Conservation (phyloP, 73 alveolate genomes). For the Symbiodinium natans region DNA sequence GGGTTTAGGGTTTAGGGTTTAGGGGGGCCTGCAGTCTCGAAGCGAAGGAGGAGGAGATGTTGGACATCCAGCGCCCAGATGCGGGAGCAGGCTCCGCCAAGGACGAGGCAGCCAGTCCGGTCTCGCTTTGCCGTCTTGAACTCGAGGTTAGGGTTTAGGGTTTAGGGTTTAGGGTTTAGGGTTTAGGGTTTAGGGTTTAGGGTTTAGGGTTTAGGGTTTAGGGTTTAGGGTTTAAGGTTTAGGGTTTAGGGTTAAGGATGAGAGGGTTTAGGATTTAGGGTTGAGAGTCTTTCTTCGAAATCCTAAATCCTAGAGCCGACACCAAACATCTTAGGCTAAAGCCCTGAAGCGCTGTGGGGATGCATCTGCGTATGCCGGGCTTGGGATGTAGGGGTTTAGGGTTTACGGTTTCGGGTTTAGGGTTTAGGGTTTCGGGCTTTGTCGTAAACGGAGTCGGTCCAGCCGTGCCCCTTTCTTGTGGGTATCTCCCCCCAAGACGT, state of each 20-base stretch:
- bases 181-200: neutral
- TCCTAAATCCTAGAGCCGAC: no score
- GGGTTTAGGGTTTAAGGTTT: neutral
- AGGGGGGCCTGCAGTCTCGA: no score
- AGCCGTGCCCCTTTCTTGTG: neutral
- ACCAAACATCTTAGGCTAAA: no score
- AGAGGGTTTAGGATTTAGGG: no score
- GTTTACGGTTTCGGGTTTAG: neutral
- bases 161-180: neutral
- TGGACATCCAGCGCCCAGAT: neutral
- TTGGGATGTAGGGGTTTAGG: no score
- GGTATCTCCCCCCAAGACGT: neutral
- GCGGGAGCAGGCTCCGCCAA: neutral
- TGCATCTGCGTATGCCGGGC: no score
- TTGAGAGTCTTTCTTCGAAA: no score
- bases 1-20: neutral
- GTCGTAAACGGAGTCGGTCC: neutral
- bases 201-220: neutral
- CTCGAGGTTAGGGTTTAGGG: neutral
- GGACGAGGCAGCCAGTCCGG: conserved; percentile 1
- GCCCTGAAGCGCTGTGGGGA: no score
- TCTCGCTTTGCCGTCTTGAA: no score
- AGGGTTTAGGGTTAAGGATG: neutral
- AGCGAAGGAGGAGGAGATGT: neutral
- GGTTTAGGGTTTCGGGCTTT: neutral